Base-by-base conservation (phyloP, 768 basidiomycete species). In the Fomitopsis serialis region DNA sequence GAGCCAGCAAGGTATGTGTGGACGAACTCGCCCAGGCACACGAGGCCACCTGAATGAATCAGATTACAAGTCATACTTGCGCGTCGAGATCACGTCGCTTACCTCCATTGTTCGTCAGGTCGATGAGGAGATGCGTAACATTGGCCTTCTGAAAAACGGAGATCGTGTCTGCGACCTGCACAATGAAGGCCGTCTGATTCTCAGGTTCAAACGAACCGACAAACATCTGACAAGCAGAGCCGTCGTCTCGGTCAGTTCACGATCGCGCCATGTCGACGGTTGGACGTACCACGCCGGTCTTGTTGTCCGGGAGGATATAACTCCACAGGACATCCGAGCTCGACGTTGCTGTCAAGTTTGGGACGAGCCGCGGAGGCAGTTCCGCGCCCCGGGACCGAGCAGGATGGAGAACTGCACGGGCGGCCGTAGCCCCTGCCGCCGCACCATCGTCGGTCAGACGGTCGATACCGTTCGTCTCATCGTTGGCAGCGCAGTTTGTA, bases 81-180 rank as follows among this genome's bases (percentile, higher is more conserved):
- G 9, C 21, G 6, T 7, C 0, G n/a, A 44, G 25, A 19, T 11
- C 15, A 35, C 34, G n/a, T 12, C 29, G 11, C 6, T 6, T 32
- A 77, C 83, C 84, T 52, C 78, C 79, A 57, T 87, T 87, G 62
- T 84, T 80, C 12, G 78, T 78, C 32, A 84, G 61, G 62, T 85
- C 84, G 37, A 86, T 72, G 22, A 85, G 57, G 9, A 85, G 64
- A 25, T 72, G 74, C 0, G 71, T 76, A 11, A 82, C 78, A 3
- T 78, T 78, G 1, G 74, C 71, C 0, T 62, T 56, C 56, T 80
- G 65, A 68, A 85, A 79, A 2, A 71, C 61, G 1, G 58, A 58
- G 54, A 83, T 64, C 1, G 78, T 73, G 6, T 75, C 68, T 0
- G 70, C 73, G 0, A 75, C 71, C 56, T 84, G 81, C 1, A 61